Evolutionary conservation across 768 basidiomycete species (phyloP), one percentile per base, ranked within the genome.

Genomic region (Hemileccinum impolitum): DNA sequence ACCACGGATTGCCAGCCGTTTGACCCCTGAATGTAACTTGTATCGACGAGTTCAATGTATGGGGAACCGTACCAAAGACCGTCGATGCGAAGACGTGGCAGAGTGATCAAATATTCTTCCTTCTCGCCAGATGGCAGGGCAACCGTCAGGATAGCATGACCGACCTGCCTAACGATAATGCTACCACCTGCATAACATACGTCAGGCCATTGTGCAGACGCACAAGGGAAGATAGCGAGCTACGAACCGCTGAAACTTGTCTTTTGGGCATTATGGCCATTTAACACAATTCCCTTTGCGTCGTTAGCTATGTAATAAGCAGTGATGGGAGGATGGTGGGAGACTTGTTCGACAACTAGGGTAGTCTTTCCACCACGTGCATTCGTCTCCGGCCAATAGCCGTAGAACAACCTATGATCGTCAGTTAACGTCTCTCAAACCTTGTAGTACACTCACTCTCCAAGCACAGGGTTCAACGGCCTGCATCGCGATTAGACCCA

Each of bases 231-330:
- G 32, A 26, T 37, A 17, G 26, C 15, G 26, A 23, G 32, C 23
- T 19, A 69, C 74, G 44, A 57, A 82, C 87, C 81, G 48, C 84
- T 88, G 74, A 98, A 97, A 48, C 81, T 84, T 15, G 95, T 98
- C 80, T 96, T 95, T 72, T 97, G 94, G 8, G 92, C 95, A 60
- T 82, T 92, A 66, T 94, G 91, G 13, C 95, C 95, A 26, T 81
- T 79, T 44, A 94, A 78, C 41, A 78, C 70, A 46, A 98, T 64
- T 1, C 89, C 86, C 62, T 90, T 90, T 25, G 74, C 60, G 45
- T 79, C 70, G 73, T 97, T 97, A 70, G 84, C 80, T 57, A 97
- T 90, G 66, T 82, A 77, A 69, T 94, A 95, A 19, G 85, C 90
- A 37, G 90, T 90, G 59, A 90, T 85, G 8, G 89, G 87, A 2